These are phyloP conservation scores for Gymnopus androsaceus DNA, from an alignment of 1,284 basidiomycete species.

Conservation along the genomic window DNA sequence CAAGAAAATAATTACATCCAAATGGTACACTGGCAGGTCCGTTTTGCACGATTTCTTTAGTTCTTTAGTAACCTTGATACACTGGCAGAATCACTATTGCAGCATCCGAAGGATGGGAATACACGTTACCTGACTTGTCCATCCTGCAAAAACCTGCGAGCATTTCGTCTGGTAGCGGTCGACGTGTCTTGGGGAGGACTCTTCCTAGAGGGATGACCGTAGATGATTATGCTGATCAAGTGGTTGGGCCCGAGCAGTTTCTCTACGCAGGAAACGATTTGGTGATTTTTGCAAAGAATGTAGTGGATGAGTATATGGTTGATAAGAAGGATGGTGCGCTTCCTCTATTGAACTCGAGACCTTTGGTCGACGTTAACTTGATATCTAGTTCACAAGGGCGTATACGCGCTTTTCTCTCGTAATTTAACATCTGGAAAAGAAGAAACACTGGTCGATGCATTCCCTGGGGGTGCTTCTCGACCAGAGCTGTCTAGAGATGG, in stretches of 20 bases:
- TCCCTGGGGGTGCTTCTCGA: slow-evolving; percentile 68
- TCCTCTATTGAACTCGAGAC: background rate
- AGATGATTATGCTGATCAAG: slow-evolving; percentile 61
- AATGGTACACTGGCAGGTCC: slow-evolving; percentile 82
- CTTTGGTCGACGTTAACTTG: background rate
- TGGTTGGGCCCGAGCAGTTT: slow-evolving; percentile 72
- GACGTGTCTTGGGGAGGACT: slow-evolving; percentile 53
- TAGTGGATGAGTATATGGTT: slow-evolving; percentile 49
- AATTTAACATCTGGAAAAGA: slow-evolving; percentile 60
- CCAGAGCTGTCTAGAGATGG: slow-evolving; percentile 73
- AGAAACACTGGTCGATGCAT: slow-evolving; percentile 51
- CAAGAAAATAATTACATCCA: slow-evolving; percentile 62
- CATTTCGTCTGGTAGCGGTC: slow-evolving; percentile 51
- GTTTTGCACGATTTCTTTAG: no score
- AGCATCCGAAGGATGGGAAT: slow-evolving; percentile 74
- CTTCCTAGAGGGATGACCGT: slow-evolving; percentile 62
- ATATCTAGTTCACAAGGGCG: slow-evolving; percentile 72
- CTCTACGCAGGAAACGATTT: slow-evolving; percentile 60
- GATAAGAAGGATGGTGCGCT: slow-evolving; percentile 61
- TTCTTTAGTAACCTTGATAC: no score
- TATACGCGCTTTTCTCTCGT: slow-evolving; percentile 65
- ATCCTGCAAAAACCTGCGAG: slow-evolving; percentile 19
- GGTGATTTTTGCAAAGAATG: slow-evolving; percentile 67
- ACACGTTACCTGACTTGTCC: slow-evolving; percentile 43
- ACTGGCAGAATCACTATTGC: slow-evolving; percentile 61